These are phyloP conservation scores for Sclerotinia minor DNA, from an alignment of 2,329 filamentous ascomycete species.

Conservation along the genomic window DNA sequence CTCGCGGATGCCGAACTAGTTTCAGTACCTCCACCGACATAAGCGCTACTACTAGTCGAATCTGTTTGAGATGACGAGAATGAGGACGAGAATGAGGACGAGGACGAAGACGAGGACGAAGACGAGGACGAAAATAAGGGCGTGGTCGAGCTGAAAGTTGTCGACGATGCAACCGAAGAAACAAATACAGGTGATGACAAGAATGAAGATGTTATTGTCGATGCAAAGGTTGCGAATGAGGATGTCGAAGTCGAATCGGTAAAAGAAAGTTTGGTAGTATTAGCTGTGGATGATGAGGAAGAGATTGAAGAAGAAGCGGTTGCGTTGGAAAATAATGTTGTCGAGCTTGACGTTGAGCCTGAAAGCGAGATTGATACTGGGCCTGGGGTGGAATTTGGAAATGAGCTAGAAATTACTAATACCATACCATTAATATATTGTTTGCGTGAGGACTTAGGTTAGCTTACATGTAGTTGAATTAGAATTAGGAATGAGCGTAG, in stretches of 20 bases:
- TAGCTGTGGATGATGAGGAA: constrained; percentile 27
- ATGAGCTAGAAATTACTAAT: constrained; percentile 40
- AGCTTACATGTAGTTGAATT: constrained; percentile 40
- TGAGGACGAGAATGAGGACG: constrained; percentile 15
- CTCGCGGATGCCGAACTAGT: constrained; percentile 21
- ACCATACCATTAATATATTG: constrained; percentile 26
- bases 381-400: constrained; percentile 21
- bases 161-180: constrained; percentile 25
- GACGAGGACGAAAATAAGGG: constrained; percentile 19
- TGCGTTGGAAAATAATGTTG: constrained; percentile 18
- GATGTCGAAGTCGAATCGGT: constrained; percentile 21
- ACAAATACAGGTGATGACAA: constrained; percentile 15
- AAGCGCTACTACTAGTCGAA: constrained; percentile 23
- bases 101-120: constrained; percentile 16
- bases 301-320: constrained; percentile 25
- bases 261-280: constrained; percentile 11
- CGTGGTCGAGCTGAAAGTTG: constrained; percentile 17
- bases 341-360: constrained; percentile 31
- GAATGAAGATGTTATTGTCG: constrained; percentile 23
- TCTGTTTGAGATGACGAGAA: constrained; percentile 20
- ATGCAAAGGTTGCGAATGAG: constrained; percentile 27
- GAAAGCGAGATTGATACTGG: constrained; percentile 20
- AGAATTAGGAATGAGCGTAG: constrained; percentile 36
- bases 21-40: constrained; percentile 25
- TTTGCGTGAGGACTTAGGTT: constrained; percentile 2